These are phyloP conservation scores for Coccomyxa subellipsoidea DNA, from an alignment of 163 green algal species.

Conservation along the genomic window DNA sequence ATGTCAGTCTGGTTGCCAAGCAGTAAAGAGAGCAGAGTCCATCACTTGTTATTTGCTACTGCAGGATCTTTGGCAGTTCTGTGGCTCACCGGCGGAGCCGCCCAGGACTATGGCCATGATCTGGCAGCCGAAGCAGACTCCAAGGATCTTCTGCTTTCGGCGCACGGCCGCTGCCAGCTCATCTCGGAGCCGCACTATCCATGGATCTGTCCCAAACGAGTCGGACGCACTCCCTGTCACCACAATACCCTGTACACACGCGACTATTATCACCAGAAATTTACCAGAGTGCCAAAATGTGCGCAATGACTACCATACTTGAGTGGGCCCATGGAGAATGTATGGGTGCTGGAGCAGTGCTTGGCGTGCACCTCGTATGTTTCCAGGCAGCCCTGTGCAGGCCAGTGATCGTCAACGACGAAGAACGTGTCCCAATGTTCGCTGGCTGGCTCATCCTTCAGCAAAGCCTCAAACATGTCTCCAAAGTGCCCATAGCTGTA, in stretches of 20 bases:
- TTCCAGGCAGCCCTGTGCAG: neutral
- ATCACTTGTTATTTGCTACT: too few species aligned
- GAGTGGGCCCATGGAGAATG: neutral
- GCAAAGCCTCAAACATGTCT: conserved; percentile 16
- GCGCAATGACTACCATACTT: neutral
- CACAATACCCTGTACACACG: conserved; percentile 15
- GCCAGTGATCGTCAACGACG: conserved; percentile 17
- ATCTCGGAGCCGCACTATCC: conserved; percentile 14
- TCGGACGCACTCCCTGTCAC: conserved; percentile 19
- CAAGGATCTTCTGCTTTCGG: conserved; percentile 16
- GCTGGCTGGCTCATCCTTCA: conserved; percentile 7
- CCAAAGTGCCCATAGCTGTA: conserved; percentile 21
- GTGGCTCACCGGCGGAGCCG: conserved; percentile 15
- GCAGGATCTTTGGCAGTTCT: too few species aligned
- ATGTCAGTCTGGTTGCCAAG: too few species aligned
- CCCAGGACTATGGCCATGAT: conserved; percentile 17
- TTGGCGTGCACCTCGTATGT: neutral
- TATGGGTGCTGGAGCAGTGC: neutral
- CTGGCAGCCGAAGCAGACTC: conserved; percentile 25
- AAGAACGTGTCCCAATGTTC: conserved; percentile 17
- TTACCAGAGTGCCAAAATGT: neutral
- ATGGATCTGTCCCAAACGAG: conserved; percentile 12
- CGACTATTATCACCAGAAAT: too few species aligned
- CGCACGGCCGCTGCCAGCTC: conserved; percentile 6
- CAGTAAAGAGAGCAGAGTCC: too few species aligned